Evolutionary conservation across 2,329 filamentous ascomycete genomes (phyloP), one percentile per base, ranked within the genome.

Genomic region (Nakataea oryzae): DNA sequence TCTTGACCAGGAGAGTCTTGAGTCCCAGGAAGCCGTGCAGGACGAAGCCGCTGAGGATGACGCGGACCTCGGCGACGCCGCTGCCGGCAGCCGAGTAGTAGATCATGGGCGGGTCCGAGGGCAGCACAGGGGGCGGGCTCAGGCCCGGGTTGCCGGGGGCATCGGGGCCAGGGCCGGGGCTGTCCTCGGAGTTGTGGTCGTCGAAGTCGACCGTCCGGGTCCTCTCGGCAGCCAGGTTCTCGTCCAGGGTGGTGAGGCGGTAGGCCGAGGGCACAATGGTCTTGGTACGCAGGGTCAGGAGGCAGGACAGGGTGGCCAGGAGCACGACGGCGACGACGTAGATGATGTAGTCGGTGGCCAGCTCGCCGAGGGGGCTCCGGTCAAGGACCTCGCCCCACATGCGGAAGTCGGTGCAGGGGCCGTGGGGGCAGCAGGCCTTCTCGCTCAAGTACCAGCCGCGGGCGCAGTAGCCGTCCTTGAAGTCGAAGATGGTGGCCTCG

Each of bases 1-100:
- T 90, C 73, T 99, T 99, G 75, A 96, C 83, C 6, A 93, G 74
- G 32, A 99, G 80, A 0, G 95, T 97, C 70, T 89, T 90, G 54
- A 96, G 74, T 68, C 95, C 95, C 9, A 99, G 82, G 71, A 97
- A 97, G 1, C 95, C 93, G 78, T 97, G 95, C 62, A 99, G 79
- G 62, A 99, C 93, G 70, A 97, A 99, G 7, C 95, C 95, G 69
- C 92, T 97, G n/a, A 97, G 83, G 63, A 97, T 97, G 64, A 97
- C 95, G 66, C 95, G 93, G 62, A 97, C 93, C 76, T 99, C 95
- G 8, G 95, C 95, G 14, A 99, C 95, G 68, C 95, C 95, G 74
- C 92, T 96, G 59, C 95, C 95, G 55, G 93, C 93, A 63, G 93
- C 95, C 9, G 95, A 93, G 73, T 97, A 99, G 74, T 96, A 99